These are phyloP conservation scores for Coffea canephora DNA, from an alignment of 257 asterid species.

Conservation along the genomic window DNA sequence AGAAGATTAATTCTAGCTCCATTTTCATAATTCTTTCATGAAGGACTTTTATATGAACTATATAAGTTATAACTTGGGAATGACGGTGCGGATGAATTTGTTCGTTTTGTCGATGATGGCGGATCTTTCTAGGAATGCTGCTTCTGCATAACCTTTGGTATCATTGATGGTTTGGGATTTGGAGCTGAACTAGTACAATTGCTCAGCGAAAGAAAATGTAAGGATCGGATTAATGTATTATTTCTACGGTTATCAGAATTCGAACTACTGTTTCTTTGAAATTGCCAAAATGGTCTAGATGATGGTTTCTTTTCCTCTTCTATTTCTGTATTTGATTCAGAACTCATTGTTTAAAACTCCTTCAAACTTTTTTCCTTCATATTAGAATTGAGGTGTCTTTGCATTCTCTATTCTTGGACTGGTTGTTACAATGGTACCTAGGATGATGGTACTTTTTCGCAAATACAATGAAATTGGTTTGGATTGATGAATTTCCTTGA, in stretches of 20 bases:
- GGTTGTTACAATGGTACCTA: not conserved
- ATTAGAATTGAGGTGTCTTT: slow-evolving; percentile 6
- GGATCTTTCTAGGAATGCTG: slow-evolving; percentile 49
- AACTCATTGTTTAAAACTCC: slow-evolving; percentile 49
- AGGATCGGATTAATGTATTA: slow-evolving; percentile 46
- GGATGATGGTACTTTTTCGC: not conserved
- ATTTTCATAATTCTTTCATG: slow-evolving; percentile 54
- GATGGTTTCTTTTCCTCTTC: slow-evolving; percentile 29
- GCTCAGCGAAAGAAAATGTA: slow-evolving; percentile 62
- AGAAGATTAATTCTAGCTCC: slow-evolving; percentile 64
- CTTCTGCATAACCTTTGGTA: slow-evolving; percentile 37
- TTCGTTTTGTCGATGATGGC: slow-evolving; percentile 21
- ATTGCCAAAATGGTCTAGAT: slow-evolving; percentile 66
- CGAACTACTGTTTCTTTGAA: slow-evolving; percentile 66
- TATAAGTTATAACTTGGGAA: slow-evolving; percentile 27
- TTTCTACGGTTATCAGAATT: slow-evolving; percentile 37
- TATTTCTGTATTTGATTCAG: slow-evolving; percentile 26
- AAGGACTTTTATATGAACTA: slow-evolving; percentile 31
- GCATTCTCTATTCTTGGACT: slow-evolving; percentile 2
- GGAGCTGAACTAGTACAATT: slow-evolving; percentile 83
- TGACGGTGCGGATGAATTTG: slow-evolving; percentile 28
- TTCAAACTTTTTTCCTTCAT: slow-evolving; percentile 51
- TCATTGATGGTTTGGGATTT: slow-evolving; percentile 35
- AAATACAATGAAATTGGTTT: slow-evolving; percentile 15
- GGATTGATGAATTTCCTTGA: slow-evolving; percentile 10